Conservation (phyloP, 345 rosid species). For the Pugionium cornutum region DNA sequence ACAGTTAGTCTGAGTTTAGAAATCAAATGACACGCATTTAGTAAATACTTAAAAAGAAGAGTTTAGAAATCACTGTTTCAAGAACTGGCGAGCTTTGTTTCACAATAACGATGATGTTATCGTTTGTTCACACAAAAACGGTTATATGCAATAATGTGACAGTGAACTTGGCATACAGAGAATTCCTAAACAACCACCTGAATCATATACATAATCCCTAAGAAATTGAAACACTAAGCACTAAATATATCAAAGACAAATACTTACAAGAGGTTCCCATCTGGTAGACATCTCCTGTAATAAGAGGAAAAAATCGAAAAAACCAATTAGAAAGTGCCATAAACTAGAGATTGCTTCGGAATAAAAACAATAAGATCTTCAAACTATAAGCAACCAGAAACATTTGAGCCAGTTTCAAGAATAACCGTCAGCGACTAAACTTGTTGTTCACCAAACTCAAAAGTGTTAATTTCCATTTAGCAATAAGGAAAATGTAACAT, state of each 20-base stretch:
- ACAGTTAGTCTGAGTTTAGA: neutral
- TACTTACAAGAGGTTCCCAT: conserved; percentile 91
- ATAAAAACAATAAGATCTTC: conserved; percentile 1
- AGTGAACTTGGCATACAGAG: neutral
- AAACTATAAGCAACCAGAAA: neutral
- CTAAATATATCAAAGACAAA: neutral
- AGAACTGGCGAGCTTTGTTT: too few species aligned
- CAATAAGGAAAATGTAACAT: neutral
- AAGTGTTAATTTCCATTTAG: neutral
- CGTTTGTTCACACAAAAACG: neutral
- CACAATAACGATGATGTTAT: neutral
- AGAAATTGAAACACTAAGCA: conserved; percentile 9
- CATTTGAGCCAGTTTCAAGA: conserved; percentile 14
- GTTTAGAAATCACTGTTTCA: too few species aligned
- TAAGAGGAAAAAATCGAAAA: conserved; percentile 15
- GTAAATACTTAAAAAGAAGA: neutral
- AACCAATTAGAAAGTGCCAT: conserved; percentile 30
- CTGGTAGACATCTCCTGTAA: conserved; percentile 66
- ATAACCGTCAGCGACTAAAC: conserved; percentile 9
- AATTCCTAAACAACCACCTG: neutral
- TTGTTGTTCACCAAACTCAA: neutral
- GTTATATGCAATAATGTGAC: neutral
- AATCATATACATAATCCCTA: conserved; percentile 5
- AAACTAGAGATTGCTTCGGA: neutral
- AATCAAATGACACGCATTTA: neutral